Percentiles rank a stretch among this genome's conserved stretches.
These are phyloP conservation scores for Saccharum officinarum DNA, from an alignment of 176 grass and related monocot species.

Conservation along the genomic window DNA sequence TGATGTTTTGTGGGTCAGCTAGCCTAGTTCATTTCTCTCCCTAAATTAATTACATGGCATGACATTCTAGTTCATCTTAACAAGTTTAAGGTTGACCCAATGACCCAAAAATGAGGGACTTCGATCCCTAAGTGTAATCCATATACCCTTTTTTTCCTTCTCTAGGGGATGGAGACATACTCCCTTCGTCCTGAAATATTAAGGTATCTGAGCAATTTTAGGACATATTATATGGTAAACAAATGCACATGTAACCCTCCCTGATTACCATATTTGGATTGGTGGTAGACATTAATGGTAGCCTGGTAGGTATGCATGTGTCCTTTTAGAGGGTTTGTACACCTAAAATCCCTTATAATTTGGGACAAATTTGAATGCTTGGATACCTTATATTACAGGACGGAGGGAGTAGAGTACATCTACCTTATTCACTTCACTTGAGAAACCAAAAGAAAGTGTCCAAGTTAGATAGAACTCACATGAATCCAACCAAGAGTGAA, in stretches of 20 bases:
- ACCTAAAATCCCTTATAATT: background rate
- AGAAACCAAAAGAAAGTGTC: conserved; percentile 26
- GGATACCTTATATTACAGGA: background rate
- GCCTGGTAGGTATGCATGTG: background rate
- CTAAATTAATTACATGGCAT: background rate
- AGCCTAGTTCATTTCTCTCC: background rate
- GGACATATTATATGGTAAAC: background rate
- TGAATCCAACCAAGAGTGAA: conserved; percentile 99
- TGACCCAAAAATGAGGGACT: background rate
- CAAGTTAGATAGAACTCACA: conserved; percentile 67
- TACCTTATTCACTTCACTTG: conserved; percentile 30
- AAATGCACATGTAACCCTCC: background rate
- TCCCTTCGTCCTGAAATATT: background rate
- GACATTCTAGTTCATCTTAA: background rate
- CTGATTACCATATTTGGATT: background rate
- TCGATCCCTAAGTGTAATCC: background rate
- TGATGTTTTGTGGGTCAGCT: background rate
- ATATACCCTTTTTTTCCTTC: background rate
- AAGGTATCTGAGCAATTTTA: background rate
- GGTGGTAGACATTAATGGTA: background rate
- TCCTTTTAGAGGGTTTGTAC: background rate
- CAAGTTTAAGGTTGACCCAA: background rate
- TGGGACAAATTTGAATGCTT: background rate
- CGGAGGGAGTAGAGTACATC: background rate
- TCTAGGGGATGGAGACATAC: background rate